phyloP scores from a whole-genome alignment of 1,284 basidiomycete genomes.

The Austroboletus rostrupii region DNA sequence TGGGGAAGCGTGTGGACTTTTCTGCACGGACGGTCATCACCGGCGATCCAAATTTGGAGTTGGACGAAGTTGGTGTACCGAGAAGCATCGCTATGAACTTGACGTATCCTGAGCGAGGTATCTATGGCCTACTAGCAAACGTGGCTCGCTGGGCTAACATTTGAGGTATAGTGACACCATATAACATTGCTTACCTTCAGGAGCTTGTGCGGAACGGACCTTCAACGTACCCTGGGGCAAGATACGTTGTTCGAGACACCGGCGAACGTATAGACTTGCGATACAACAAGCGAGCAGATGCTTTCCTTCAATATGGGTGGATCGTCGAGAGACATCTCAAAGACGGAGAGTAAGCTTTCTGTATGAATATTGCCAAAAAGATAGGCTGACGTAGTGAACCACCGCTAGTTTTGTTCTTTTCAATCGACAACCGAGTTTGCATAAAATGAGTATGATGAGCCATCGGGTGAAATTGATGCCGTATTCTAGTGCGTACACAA shows the following conservation, averaged over 20 bases:
- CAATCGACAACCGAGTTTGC: slow-evolving; percentile 96
- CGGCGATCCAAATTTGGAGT: slow-evolving; percentile 94
- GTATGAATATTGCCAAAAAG: neutral
- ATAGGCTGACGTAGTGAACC: slow-evolving; percentile 7
- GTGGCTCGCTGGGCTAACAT: neutral
- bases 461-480: slow-evolving; percentile 98
- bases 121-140: slow-evolving; percentile 17
- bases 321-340: slow-evolving; percentile 97
- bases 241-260: slow-evolving; percentile 96
- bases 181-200: slow-evolving; percentile 94
- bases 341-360: slow-evolving; percentile 84
- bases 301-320: slow-evolving; percentile 97
- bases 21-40: slow-evolving; percentile 99
- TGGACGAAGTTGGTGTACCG: slow-evolving; percentile 99
- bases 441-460: slow-evolving; percentile 99
- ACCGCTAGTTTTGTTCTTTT: slow-evolving; percentile 81
- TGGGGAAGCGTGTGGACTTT: slow-evolving; percentile 99
- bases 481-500: slow-evolving; percentile 80
- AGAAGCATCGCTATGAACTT: slow-evolving; percentile 95
- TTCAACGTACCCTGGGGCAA: slow-evolving; percentile 91
- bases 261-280: slow-evolving; percentile 97
- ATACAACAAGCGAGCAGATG: slow-evolving; percentile 97
- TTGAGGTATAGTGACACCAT: slow-evolving; percentile 77
- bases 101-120: slow-evolving; percentile 95
- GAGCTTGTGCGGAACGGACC: slow-evolving; percentile 97